Evolutionary conservation across 2,329 filamentous ascomycete species (phyloP).

Genomic region (Fusarium begoniae): DNA sequence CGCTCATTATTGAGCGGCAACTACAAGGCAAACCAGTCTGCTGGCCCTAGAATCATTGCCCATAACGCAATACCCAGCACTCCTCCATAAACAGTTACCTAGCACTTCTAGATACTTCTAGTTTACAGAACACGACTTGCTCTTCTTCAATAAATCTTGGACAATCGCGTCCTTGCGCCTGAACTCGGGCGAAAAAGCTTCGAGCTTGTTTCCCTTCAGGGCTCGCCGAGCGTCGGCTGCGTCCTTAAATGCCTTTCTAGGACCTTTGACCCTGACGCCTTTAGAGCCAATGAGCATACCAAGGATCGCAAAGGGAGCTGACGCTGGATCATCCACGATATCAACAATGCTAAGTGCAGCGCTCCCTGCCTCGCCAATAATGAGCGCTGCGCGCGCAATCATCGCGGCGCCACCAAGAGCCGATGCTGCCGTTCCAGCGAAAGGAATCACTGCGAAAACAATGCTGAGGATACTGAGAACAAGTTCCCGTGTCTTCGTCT

Average conservation of each 20-base stretch:
- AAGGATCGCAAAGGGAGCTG: conserved; percentile 42
- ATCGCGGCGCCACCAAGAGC: not conserved
- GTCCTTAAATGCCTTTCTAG: not conserved
- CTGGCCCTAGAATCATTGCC: not conserved
- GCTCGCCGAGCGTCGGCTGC: not conserved
- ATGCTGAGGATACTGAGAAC: conserved; percentile 48
- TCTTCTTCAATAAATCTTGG: not conserved
- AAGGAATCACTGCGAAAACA: not conserved
- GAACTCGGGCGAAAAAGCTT: not conserved
- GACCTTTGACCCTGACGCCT: not conserved
- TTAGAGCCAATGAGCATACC: conserved; percentile 25
- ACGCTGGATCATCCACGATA: conserved; percentile 35
- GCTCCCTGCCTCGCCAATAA: conserved; percentile 36
- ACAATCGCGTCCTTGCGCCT: not conserved
- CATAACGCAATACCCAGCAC: no score
- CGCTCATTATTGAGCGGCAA: not conserved
- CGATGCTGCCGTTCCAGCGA: not conserved
- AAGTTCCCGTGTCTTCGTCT: conserved; percentile 34
- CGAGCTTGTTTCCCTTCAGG: not conserved
- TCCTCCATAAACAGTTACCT: accelerated
- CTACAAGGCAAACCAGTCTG: not conserved
- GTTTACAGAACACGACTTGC: not conserved
- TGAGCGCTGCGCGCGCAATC: conserved; percentile 7
- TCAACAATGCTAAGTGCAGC: conserved; percentile 35
- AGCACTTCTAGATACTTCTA: not conserved